phyloP scores from a whole-genome alignment of 2,329 filamentous ascomycete genomes.

The Colletotrichum sp. region DNA sequence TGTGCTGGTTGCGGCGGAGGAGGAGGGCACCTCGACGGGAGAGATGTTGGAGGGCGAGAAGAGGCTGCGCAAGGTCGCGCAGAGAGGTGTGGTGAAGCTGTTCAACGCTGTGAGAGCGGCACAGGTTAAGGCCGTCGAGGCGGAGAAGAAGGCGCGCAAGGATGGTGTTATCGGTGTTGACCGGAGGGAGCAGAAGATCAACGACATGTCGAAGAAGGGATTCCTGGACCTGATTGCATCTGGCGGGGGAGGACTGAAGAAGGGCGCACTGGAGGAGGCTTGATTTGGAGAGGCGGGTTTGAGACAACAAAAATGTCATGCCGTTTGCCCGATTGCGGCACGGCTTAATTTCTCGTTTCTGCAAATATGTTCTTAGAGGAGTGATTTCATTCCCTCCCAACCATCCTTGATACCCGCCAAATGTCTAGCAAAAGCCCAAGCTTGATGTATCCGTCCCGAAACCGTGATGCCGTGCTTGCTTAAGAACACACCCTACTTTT shows the following conservation, averaged over 20 bases:
- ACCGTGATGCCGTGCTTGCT: conserved; percentile 15
- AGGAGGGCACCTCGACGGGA: conserved; percentile 49
- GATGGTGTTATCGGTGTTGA: conserved; percentile 80
- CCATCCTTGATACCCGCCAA: conserved; percentile 23
- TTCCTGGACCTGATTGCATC: conserved; percentile 89
- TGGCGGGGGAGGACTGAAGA: conserved; percentile 64
- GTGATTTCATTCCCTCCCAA: conserved; percentile 28
- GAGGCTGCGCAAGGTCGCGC: conserved; percentile 82
- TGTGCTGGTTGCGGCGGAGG: conserved; percentile 68
- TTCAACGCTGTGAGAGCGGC: conserved; percentile 95
- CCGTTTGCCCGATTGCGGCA: conserved; percentile 8
- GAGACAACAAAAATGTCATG: not conserved
- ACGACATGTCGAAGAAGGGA: conserved; percentile 96
- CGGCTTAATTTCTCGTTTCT: not conserved
- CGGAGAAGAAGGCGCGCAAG: conserved; percentile 71
- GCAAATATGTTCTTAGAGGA: conserved; percentile 17
- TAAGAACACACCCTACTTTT: not conserved
- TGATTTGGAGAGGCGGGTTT: conserved; percentile 30
- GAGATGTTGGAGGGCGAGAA: conserved; percentile 75
- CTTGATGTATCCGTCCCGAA: conserved; percentile 1
- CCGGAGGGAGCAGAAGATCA: conserved; percentile 84
- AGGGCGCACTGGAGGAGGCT: conserved; percentile 63
- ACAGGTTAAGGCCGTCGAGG: conserved; percentile 85
- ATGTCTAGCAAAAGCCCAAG: conserved; percentile 20
- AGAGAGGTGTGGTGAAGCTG: conserved; percentile 91